Percentiles rank a stretch among this genome's conserved stretches.
phyloP scores from a whole-genome alignment of 78 protist genomes.

The Polysphondylium violaceum region DNA sequence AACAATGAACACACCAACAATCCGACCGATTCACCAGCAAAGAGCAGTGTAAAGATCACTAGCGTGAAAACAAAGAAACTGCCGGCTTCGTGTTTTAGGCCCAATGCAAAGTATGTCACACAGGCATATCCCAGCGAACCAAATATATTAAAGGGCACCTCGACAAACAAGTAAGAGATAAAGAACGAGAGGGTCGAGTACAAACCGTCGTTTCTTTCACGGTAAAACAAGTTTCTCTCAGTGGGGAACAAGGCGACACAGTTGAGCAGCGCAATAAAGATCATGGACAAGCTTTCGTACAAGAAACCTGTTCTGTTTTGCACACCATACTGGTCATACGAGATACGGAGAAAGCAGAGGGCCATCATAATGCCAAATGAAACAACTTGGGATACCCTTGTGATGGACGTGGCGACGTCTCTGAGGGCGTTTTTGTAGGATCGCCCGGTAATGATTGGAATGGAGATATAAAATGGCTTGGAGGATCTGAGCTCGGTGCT shows the following conservation, averaged over 20 bases:
- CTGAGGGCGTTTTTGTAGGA: slow-evolving; percentile 14
- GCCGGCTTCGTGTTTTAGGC: background rate
- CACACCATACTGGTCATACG: slow-evolving; percentile 12
- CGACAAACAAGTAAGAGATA: slow-evolving; percentile 4
- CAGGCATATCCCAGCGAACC: slow-evolving; percentile 11
- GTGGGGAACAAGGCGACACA: slow-evolving; percentile 37
- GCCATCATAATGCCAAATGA: slow-evolving; percentile 38
- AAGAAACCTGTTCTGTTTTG: slow-evolving; percentile 37
- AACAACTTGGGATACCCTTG: slow-evolving; percentile 25
- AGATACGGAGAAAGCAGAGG: slow-evolving; percentile 2
- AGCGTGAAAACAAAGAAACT: background rate
- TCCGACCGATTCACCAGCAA: slow-evolving; percentile 40
- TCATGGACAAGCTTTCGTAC: slow-evolving; percentile 23
- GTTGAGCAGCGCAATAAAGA: slow-evolving; percentile 19
- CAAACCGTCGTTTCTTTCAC: slow-evolving; percentile 26
- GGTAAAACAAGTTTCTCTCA: slow-evolving; percentile 31
- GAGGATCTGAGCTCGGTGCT: background rate
- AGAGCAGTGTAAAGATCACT: background rate
- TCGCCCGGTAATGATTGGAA: slow-evolving; percentile 2
- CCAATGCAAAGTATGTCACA: slow-evolving; percentile 12
- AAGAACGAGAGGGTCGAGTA: slow-evolving; percentile 29
- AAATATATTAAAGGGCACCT: slow-evolving; percentile 11
- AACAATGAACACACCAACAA: slow-evolving; percentile 33
- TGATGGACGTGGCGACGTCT: slow-evolving; percentile 17
- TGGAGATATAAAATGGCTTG: slow-evolving; percentile 20